Percentiles rank a stretch among this genome's conserved stretches.
Evolutionary conservation across 208 protist genomes (phyloP).

Genomic region (Wallacemonas sp.): DNA sequence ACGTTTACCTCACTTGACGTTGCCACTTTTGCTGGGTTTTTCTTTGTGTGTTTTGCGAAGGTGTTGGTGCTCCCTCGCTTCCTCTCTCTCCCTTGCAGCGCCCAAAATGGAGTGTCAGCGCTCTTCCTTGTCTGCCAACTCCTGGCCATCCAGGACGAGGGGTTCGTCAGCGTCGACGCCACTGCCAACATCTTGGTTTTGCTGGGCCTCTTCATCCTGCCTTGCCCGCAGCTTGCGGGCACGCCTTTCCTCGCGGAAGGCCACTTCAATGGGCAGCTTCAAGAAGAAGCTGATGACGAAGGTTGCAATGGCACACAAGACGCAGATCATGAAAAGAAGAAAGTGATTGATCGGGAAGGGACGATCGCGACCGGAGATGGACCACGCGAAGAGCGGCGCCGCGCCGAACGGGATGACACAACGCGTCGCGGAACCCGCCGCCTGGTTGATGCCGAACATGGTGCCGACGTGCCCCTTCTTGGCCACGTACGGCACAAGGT

Average conservation of each 20-base stretch:
- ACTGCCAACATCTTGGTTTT: too few species aligned
- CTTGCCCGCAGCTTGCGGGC: neutral
- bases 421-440: constrained; percentile 19
- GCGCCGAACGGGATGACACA: constrained; percentile 23
- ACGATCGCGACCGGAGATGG: constrained; percentile 1
- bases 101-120: too few species aligned
- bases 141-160: constrained; percentile 1
- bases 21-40: neutral
- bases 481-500: constrained; percentile 23
- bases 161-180: neutral
- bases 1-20: too few species aligned
- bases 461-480: constrained; percentile 19
- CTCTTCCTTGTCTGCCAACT: constrained; percentile 1
- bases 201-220: neutral
- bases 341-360: constrained; percentile 36
- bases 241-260: neutral
- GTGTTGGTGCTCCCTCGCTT: too few species aligned
- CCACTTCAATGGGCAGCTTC: neutral
- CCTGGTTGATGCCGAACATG: constrained; percentile 26
- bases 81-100: too few species aligned
- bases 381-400: constrained; percentile 29
- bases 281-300: constrained; percentile 18
- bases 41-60: neutral
- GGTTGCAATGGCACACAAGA: constrained; percentile 2
- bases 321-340: constrained; percentile 31